Evolutionary conservation across 345 rosid species (phyloP).

Genomic region (Bruguiera sexangula): DNA sequence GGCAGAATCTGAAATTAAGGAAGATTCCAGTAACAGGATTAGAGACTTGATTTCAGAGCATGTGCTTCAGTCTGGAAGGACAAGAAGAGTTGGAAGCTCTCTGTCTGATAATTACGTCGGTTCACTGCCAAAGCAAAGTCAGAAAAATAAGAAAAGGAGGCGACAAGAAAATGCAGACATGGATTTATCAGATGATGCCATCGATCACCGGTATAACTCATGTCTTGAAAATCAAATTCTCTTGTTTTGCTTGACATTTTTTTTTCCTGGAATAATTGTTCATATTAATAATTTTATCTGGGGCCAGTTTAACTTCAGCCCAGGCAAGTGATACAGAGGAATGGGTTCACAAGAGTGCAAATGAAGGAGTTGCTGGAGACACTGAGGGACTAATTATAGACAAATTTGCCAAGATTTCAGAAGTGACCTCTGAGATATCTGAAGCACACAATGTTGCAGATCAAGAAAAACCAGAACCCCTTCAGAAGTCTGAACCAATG

Average conservation of each 20-base stretch:
- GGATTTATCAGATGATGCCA: constrained; percentile 35
- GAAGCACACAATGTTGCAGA: constrained; percentile 26
- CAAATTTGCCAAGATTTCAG: constrained; percentile 42
- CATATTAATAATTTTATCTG: constrained; percentile 1
- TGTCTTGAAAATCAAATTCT: constrained; percentile 10
- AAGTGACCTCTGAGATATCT: constrained; percentile 40
- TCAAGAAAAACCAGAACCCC: constrained; percentile 28
- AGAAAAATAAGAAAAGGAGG: constrained; percentile 53
- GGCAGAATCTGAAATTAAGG: constrained; percentile 27
- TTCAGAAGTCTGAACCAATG: constrained; percentile 30
- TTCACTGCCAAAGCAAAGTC: constrained; percentile 20
- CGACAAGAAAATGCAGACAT: constrained; percentile 33
- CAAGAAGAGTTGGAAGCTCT: constrained; percentile 44
- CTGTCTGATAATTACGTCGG: constrained; percentile 24
- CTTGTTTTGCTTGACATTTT: neutral
- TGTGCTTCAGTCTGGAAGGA: constrained; percentile 46
- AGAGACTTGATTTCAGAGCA: constrained; percentile 35
- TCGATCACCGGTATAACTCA: constrained; percentile 34
- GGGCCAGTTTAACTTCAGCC: constrained; percentile 33
- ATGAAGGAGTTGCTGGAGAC: constrained; percentile 31
- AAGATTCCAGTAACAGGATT: constrained; percentile 26
- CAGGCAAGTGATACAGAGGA: constrained; percentile 35
- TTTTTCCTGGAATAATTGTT: neutral
- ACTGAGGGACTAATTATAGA: constrained; percentile 34
- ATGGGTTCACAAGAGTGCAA: constrained; percentile 32